Base-by-base conservation (phyloP, 306 rosid species). In the Gillenia trifoliata region DNA sequence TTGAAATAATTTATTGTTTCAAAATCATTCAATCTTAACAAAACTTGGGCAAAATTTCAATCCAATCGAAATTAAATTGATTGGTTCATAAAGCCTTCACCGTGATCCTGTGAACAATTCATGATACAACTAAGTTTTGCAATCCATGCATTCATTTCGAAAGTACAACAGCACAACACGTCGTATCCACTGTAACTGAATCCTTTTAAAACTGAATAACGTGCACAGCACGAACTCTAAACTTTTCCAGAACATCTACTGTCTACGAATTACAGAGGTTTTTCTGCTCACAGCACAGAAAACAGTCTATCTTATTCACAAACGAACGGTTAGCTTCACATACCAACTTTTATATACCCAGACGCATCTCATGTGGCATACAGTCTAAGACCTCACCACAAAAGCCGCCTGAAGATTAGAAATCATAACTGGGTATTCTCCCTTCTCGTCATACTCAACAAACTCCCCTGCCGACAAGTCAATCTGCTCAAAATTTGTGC, bases 371-470 rank as follows among this genome's bases (percentile, higher is more conserved):
- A 57, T 20, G 40, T 5, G 20, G 26, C 47, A 40, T 8, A 19
- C 2, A n/a, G 31, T 19, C 10, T 60, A 57, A 84, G 87, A 85
- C 85, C 81, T 86, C 70, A 82, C 85, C 86, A 87, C 91, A 86
- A 94, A 91, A 33, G 80, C 86, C 49, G 96, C 80, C 20, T 82
- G 83, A 47, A 84, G 81, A 70, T 81, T 85, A 71, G 95, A 90
- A 76, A 91, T 82, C 99, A 87, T 91, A 76, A 89, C 97, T 2
- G 96, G 95, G 72, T 84, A 88, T 83, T 86, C 91, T 74, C 98
- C 97, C 87, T 91, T 90, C 90, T 90, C 99, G 79, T 82, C 93
- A 71, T 92, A 94, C 65, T 90, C 99, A n/a, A 86, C 83, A 64
- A 66, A 92, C 8, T 94, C 95, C 52, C 85, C 92, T 56, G 73